These are phyloP conservation scores for Mrakia blollopis DNA, from an alignment of 768 basidiomycete genomes.

Conservation along the genomic window DNA sequence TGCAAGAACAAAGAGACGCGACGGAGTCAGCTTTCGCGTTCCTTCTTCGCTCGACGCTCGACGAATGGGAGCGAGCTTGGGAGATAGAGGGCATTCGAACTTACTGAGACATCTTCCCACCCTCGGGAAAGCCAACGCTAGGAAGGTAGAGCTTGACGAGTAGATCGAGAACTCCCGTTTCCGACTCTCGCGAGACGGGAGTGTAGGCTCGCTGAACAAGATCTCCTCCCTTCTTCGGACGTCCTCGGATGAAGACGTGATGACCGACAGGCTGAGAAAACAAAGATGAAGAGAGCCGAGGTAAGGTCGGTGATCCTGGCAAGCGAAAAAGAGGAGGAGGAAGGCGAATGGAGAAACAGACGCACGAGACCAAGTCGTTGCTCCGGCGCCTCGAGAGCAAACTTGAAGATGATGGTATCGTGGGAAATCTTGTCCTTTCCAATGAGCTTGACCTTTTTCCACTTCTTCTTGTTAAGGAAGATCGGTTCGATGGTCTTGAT, in stretches of 20 bases:
- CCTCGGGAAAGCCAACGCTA: conserved; percentile 40
- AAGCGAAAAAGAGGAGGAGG: no score
- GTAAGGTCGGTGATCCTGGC: neutral
- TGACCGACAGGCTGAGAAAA: conserved; percentile 51
- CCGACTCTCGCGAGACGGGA: conserved; percentile 51
- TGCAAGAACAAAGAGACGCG: neutral
- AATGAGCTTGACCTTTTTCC: conserved; percentile 51
- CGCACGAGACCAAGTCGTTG: conserved; percentile 51
- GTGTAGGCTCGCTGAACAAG: conserved; percentile 59
- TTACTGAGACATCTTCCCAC: conserved; percentile 54
- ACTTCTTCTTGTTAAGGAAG: conserved; percentile 52
- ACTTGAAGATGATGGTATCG: conserved; percentile 54
- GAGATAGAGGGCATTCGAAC: neutral
- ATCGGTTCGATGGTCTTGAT: conserved; percentile 31
- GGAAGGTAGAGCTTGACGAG: conserved; percentile 48
- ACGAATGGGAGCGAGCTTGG: no score
- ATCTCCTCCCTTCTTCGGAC: conserved; percentile 48
- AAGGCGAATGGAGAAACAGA: neutral
- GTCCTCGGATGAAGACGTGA: conserved; percentile 56
- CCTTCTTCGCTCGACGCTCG: neutral
- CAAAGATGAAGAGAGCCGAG: neutral
- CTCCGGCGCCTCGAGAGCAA: conserved; percentile 48
- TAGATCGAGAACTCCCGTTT: conserved; percentile 52
- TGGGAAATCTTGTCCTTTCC: conserved; percentile 49
- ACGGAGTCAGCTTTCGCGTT: neutral